These are phyloP conservation scores for Lomentospora prolificans DNA, from an alignment of 2,329 filamentous ascomycete species.

Conservation along the genomic window DNA sequence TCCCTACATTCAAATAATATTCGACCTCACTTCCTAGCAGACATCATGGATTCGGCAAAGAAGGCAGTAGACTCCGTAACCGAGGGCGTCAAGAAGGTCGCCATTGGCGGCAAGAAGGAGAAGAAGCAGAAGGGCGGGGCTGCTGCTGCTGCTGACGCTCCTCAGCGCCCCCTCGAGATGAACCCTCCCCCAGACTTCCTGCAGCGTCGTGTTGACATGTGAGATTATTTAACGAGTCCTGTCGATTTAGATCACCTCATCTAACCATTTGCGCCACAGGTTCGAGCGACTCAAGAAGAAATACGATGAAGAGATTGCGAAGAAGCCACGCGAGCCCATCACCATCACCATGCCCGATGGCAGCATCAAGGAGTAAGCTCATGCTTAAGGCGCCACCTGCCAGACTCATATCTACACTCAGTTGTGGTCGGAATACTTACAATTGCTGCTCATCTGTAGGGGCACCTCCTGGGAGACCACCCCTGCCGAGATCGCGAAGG, in stretches of 20 bases:
- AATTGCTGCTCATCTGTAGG: background rate
- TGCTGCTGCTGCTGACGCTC: conserved; percentile 22
- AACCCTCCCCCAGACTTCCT: conserved; percentile 63
- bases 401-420: too few relatives aligned
- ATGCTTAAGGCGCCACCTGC: background rate
- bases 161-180: conserved; percentile 34
- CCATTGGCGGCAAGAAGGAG: conserved; percentile 38
- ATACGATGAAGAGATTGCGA: conserved; percentile 65
- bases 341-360: conserved; percentile 65
- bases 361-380: conserved; percentile 40
- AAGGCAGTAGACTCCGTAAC: conserved; percentile 37
- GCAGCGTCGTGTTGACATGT: conserved; percentile 60
- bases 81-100: conserved; percentile 51
- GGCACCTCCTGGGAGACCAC: conserved; percentile 90
- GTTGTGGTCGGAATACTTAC: background rate
- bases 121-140: conserved; percentile 44
- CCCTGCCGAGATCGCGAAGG: conserved; percentile 65
- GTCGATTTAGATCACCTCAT: too few relatives aligned
- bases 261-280: conserved; percentile 27
- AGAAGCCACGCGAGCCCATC: conserved; percentile 64
- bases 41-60: conserved; percentile 37
- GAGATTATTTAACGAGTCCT: too few relatives aligned
- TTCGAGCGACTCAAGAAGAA: conserved; percentile 84
- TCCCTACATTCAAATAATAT: background rate
- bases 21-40: background rate